Evolutionary conservation across 257 asterid species (phyloP).

Genomic region (Eucommia ulmoides): DNA sequence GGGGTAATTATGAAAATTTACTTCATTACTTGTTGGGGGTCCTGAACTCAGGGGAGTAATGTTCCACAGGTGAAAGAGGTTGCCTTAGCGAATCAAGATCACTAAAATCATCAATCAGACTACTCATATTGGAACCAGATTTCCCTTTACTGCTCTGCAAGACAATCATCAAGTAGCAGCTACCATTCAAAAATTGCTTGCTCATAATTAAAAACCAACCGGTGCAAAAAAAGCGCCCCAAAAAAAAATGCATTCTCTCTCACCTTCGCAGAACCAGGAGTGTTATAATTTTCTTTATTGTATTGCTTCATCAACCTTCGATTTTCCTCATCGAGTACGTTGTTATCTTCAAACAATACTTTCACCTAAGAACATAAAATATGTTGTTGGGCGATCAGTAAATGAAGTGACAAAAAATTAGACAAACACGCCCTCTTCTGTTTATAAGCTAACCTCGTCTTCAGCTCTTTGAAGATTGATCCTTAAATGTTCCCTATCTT

Average conservation of each 20-base stretch:
- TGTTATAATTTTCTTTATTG: slow-evolving; percentile 33
- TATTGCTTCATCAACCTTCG: slow-evolving; percentile 36
- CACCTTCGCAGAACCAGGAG: slow-evolving; percentile 49
- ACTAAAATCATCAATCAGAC: slow-evolving; percentile 42
- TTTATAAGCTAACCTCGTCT: slow-evolving; percentile 85
- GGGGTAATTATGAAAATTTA: too few species aligned
- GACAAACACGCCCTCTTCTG: too few species aligned
- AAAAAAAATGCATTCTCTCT: background rate
- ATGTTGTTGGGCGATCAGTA: slow-evolving; percentile 4
- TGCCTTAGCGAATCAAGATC: slow-evolving; percentile 40
- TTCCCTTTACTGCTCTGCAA: slow-evolving; percentile 61
- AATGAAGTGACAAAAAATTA: background rate
- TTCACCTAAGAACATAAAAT: slow-evolving; percentile 35
- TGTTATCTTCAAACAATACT: slow-evolving; percentile 52
- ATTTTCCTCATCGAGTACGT: slow-evolving; percentile 39
- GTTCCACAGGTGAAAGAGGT: slow-evolving; percentile 70
- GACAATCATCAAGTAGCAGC: slow-evolving; percentile 1
- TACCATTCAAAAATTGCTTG: too few species aligned
- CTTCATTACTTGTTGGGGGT: slow-evolving; percentile 40
- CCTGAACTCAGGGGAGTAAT: slow-evolving; percentile 54
- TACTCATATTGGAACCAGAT: slow-evolving; percentile 44
- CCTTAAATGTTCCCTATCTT: slow-evolving; percentile 57
- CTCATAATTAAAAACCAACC: too few species aligned
- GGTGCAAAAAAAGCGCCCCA: background rate
- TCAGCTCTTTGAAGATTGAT: slow-evolving; percentile 76